Evolutionary conservation across 1,284 basidiomycete species (phyloP).

Genomic region (Moesziomyces sp.): DNA sequence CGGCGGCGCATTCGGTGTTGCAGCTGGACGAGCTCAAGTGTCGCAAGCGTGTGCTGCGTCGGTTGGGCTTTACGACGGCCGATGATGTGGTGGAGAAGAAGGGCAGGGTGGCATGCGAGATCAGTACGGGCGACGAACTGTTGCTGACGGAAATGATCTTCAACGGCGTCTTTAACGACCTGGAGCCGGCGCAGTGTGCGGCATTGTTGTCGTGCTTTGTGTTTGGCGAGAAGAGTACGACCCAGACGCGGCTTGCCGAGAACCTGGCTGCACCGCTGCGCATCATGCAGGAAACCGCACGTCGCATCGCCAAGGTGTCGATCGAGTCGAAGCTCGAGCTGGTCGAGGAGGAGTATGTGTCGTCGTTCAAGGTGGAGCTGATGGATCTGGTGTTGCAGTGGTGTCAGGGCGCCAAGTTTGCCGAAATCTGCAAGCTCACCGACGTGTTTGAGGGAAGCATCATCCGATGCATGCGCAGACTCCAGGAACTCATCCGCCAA

Average conservation of each 20-base stretch:
- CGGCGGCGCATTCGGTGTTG: slow-evolving; percentile 88
- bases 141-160: slow-evolving; percentile 97
- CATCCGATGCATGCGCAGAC: slow-evolving; percentile 84
- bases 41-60: slow-evolving; percentile 90
- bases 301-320: slow-evolving; percentile 93
- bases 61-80: slow-evolving; percentile 87
- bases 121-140: slow-evolving; percentile 95
- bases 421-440: slow-evolving; percentile 95
- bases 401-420: slow-evolving; percentile 96
- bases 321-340: slow-evolving; percentile 89
- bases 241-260: slow-evolving; percentile 78
- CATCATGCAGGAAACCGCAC: slow-evolving; percentile 92
- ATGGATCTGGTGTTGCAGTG: slow-evolving; percentile 97
- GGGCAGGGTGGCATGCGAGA: slow-evolving; percentile 97
- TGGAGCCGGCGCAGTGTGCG: slow-evolving; percentile 91
- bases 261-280: slow-evolving; percentile 91
- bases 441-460: slow-evolving; percentile 93
- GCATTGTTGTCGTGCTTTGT: slow-evolving; percentile 95
- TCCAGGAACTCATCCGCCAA: slow-evolving; percentile 93
- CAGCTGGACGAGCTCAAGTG: slow-evolving; percentile 97
- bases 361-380: slow-evolving; percentile 95
- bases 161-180: slow-evolving; percentile 91
- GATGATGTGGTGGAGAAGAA: slow-evolving; percentile 98
- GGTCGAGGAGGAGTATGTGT: slow-evolving; percentile 93
- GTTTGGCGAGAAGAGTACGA: slow-evolving; percentile 83